Conservation (phyloP, 1,284 basidiomycete genomes). For the Ustilago loliicola region DNA sequence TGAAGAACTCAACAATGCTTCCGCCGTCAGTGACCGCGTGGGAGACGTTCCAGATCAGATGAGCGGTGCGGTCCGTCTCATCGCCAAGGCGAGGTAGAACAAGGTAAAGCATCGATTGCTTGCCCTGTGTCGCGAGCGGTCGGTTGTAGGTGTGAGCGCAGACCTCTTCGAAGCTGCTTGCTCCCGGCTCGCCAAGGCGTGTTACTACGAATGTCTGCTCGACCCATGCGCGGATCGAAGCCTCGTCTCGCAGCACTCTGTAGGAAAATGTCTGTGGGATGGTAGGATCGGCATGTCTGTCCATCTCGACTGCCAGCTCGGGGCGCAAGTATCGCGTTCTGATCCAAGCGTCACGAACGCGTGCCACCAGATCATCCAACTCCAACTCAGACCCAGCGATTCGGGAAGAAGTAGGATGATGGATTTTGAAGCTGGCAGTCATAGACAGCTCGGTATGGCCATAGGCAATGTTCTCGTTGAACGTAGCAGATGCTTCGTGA, state of each 20-base stretch:
- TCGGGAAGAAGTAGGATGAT: constrained; percentile 18
- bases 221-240: constrained; percentile 30
- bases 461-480: constrained; percentile 48
- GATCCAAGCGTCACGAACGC: constrained; percentile 31
- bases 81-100: constrained; percentile 23
- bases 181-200: constrained; percentile 24
- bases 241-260: constrained; percentile 24
- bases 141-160: constrained; percentile 30
- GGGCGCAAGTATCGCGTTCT: constrained; percentile 30
- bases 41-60: constrained; percentile 44
- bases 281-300: constrained; percentile 16
- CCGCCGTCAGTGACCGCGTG: constrained; percentile 49
- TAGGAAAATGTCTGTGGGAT: constrained; percentile 27
- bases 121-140: constrained; percentile 31
- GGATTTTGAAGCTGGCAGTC: constrained; percentile 9
- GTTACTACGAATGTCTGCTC: constrained; percentile 37
- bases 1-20: constrained; percentile 35
- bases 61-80: constrained; percentile 9
- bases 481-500: constrained; percentile 45
- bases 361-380: constrained; percentile 30
- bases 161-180: constrained; percentile 15
- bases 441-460: constrained; percentile 53
- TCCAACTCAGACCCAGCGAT: constrained; percentile 25
- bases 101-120: constrained; percentile 45
- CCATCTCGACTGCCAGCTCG: constrained; percentile 40